These are phyloP conservation scores for Boletus insuetus DNA, from an alignment of 768 basidiomycete species.

Conservation along the genomic window DNA sequence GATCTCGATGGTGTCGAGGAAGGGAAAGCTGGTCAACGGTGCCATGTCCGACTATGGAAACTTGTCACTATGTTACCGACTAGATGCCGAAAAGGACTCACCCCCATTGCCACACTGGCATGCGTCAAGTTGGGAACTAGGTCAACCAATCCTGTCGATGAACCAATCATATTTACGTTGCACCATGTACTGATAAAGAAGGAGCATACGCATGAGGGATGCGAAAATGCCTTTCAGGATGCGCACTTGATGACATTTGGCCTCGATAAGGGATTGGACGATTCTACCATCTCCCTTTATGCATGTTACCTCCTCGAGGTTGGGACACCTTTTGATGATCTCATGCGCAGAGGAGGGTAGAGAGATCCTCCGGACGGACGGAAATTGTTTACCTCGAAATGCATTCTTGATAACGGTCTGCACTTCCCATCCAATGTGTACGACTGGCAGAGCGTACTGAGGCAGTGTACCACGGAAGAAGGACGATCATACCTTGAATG, in stretches of 20 bases:
- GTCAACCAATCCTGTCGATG: conserved; percentile 3
- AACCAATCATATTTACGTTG: background rate
- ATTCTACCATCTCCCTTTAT: conserved; percentile 1
- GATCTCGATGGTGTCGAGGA: conserved; percentile 4
- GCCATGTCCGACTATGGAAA: background rate
- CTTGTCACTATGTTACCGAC: background rate
- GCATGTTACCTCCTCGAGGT: conserved; percentile 10
- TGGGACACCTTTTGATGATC: conserved; percentile 10
- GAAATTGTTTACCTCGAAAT: conserved; percentile 8
- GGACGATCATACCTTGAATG: conserved; percentile 1
- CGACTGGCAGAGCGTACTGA: background rate
- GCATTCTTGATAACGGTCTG: conserved; percentile 1
- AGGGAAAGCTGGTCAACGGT: background rate
- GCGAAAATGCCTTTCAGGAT: background rate
- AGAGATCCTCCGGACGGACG: conserved; percentile 3
- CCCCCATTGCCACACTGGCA: background rate
- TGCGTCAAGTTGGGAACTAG: conserved; percentile 7
- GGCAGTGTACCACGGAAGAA: background rate
- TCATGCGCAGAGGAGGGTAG: conserved; percentile 2
- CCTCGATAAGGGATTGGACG: no score
- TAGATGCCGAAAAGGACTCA: background rate
- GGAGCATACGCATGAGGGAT: background rate
- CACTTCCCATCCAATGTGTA: background rate
- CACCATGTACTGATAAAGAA: background rate
- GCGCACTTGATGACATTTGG: no score